These are phyloP conservation scores for Helicostylum pulchrum DNA, from an alignment of 192 early-diverging fungal genomes.

Conservation along the genomic window DNA sequence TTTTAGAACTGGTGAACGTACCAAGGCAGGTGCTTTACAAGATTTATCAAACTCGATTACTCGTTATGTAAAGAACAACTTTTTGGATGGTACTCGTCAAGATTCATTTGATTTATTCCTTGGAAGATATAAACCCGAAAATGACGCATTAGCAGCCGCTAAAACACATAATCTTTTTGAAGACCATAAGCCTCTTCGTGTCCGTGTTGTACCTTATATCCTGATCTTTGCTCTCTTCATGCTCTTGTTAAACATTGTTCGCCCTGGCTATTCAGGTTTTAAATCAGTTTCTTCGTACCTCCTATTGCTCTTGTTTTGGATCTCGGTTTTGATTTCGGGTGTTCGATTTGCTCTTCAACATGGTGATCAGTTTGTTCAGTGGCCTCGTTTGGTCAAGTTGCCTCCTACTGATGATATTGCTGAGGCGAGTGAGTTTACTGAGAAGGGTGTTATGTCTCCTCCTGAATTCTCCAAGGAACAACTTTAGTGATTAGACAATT, in stretches of 20 bases:
- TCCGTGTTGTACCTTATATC: slow-evolving; percentile 42
- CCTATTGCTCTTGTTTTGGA: slow-evolving; percentile 43
- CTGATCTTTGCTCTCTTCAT: slow-evolving; percentile 51
- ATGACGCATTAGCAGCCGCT: not conserved
- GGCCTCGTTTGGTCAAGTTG: slow-evolving; percentile 39
- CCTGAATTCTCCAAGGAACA: not conserved
- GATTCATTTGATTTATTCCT: slow-evolving; percentile 90
- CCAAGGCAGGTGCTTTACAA: slow-evolving; percentile 72
- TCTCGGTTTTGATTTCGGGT: slow-evolving; percentile 44
- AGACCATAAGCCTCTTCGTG: slow-evolving; percentile 52
- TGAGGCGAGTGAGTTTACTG: not conserved
- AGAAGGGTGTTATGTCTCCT: slow-evolving; percentile 3
- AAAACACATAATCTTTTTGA: slow-evolving; percentile 47
- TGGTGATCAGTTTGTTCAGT: slow-evolving; percentile 48
- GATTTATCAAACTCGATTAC: slow-evolving; percentile 80
- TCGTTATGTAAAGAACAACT: slow-evolving; percentile 94
- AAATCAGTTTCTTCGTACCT: slow-evolving; percentile 30
- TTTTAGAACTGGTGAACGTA: slow-evolving; percentile 83
- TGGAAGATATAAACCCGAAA: slow-evolving; percentile 54
- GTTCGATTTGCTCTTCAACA: slow-evolving; percentile 43
- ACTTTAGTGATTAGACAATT: too few species aligned
- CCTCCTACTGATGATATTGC: slow-evolving; percentile 5
- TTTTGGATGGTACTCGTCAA: slow-evolving; percentile 89
- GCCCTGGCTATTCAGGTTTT: slow-evolving; percentile 32
- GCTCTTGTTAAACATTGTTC: slow-evolving; percentile 46